Evolutionary conservation across 208 protist species (phyloP).

Genomic region (Leishmania gerbilli): DNA sequence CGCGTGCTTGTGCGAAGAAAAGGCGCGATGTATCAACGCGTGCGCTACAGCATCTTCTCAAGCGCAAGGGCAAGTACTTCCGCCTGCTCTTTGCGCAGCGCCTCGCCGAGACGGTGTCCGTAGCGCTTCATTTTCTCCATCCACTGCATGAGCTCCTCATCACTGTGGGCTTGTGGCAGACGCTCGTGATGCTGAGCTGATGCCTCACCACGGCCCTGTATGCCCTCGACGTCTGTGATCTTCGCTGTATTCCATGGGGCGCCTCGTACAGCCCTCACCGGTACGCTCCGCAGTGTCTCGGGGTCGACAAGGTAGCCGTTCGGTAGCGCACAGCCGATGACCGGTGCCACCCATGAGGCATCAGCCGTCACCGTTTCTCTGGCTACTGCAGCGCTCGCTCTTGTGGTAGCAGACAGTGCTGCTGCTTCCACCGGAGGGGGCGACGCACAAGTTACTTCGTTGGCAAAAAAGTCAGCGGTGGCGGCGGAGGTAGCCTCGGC

Average conservation of each 20-base stretch:
- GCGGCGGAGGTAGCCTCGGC: neutral
- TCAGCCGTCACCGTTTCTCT: constrained; percentile 6
- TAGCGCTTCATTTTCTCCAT: constrained; percentile 67
- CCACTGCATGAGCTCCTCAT: constrained; percentile 55
- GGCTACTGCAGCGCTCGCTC: neutral
- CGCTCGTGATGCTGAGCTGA: neutral
- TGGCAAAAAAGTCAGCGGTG: neutral
- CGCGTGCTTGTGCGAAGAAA: neutral
- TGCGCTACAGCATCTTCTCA: constrained; percentile 33
- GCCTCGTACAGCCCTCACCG: constrained; percentile 31
- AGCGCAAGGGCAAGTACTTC: constrained; percentile 48
- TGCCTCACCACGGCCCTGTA: neutral
- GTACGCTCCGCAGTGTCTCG: constrained; percentile 45
- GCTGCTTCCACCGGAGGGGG: neutral
- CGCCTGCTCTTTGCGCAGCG: constrained; percentile 54
- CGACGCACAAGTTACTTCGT: neutral
- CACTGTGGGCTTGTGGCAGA: neutral
- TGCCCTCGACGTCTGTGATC: neutral
- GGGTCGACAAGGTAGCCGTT: constrained; percentile 63
- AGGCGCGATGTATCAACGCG: neutral
- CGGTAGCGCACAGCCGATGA: constrained; percentile 50
- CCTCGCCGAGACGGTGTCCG: constrained; percentile 40
- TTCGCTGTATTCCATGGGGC: neutral
- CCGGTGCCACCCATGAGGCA: neutral
- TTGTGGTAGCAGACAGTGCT: neutral